A percentile compares a stretch with the other conserved stretches of the same genome.
Conservation (phyloP, 2,329 filamentous ascomycete genomes). For the Fusarium sp. region DNA sequence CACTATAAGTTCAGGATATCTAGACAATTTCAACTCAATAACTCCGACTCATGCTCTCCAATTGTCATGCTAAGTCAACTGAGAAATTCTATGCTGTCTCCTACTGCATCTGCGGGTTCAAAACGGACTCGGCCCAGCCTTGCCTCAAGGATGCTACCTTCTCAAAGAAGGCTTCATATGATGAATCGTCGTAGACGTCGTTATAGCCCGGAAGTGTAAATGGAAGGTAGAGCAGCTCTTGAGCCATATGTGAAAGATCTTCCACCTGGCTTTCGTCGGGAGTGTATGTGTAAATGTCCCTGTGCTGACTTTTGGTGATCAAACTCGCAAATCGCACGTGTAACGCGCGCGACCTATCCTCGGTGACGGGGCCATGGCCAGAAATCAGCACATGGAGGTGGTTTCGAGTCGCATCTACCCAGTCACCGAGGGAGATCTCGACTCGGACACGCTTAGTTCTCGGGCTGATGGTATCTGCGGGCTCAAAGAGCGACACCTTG, state of each 20-base stretch:
- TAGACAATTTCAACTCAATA: not conserved
- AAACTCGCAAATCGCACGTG: not conserved
- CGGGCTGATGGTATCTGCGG: not conserved
- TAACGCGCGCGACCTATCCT: not conserved
- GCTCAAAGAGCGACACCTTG: not conserved
- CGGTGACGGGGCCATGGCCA: not conserved
- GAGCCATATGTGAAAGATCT: not conserved
- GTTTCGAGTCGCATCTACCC: not conserved
- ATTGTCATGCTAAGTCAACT: not conserved
- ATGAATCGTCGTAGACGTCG: too few relatives aligned
- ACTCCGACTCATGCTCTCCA: fast-evolving
- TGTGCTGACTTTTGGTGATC: not conserved
- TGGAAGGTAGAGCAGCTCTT: not conserved
- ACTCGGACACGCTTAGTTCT: not conserved
- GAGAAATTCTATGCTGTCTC: not conserved
- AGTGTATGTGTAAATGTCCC: not conserved
- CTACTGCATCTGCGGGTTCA: not conserved
- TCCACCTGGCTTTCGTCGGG: not conserved
- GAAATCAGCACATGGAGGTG: not conserved
- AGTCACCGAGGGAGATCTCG: not conserved
- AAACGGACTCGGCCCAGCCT: not conserved
- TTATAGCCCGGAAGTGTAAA: not conserved
- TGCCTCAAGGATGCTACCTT: not conserved
- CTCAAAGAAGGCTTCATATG: not conserved
- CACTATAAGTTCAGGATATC: not conserved